A percentile compares a stretch with the other conserved stretches of the same genome.
phyloP scores from a whole-genome alignment of 2,329 filamentous ascomycete genomes.

The Fusarium pseudograminearum region DNA sequence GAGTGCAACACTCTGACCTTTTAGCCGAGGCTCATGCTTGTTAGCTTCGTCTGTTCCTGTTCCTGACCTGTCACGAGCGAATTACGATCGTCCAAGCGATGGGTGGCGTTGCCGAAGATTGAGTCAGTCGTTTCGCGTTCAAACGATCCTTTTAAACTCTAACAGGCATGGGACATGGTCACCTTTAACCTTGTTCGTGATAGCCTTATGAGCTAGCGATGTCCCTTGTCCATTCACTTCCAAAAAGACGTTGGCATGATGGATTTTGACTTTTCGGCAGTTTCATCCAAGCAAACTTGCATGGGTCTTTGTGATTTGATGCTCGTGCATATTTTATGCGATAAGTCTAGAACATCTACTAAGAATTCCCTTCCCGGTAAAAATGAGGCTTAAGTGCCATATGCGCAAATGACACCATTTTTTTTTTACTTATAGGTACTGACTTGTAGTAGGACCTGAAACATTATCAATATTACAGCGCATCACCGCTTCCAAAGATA shows the following conservation, averaged over 20 bases:
- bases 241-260: neutral
- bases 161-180: neutral
- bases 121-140: constrained; percentile 19
- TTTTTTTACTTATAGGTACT: neutral
- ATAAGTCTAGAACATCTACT: neutral
- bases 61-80: neutral
- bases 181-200: constrained; percentile 1
- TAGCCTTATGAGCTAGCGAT: neutral
- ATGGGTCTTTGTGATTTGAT: neutral
- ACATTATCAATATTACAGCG: constrained; percentile 1
- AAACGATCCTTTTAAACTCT: constrained; percentile 6
- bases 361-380: neutral
- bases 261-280: neutral
- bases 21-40: constrained; percentile 2
- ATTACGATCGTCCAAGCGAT: constrained; percentile 3
- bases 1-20: neutral
- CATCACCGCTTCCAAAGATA: neutral
- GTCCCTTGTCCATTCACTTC: neutral
- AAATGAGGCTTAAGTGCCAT: neutral
- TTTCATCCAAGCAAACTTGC: neutral
- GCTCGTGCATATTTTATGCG: neutral
- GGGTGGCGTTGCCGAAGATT: neutral
- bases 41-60: neutral
- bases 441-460: constrained; percentile 4
- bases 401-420: constrained; percentile 6